Conservation (phyloP, 176 grass and related monocot species). For the Phyllostachys edulis region DNA sequence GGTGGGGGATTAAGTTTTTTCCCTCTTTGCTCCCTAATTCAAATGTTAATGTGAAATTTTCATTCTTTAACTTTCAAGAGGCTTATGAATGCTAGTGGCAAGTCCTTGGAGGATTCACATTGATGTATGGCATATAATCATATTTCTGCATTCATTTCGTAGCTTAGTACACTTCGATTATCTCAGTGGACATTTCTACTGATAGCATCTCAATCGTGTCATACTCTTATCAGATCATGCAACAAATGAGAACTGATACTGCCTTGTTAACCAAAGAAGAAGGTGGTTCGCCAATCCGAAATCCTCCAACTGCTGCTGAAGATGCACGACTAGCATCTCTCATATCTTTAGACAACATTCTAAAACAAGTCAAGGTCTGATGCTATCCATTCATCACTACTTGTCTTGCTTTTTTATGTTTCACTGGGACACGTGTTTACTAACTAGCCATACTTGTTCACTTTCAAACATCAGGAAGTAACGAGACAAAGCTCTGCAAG, state of each 20-base stretch:
- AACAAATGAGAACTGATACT: slow-evolving; percentile 89
- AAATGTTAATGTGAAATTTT: not conserved
- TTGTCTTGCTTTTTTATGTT: slow-evolving; percentile 28
- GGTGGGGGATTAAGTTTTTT: slow-evolving; percentile 8
- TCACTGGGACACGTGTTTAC: slow-evolving; percentile 25
- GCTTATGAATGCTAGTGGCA: not conserved
- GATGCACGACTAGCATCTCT: slow-evolving; percentile 97
- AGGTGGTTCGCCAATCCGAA: slow-evolving; percentile 91
- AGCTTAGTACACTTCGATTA: not conserved
- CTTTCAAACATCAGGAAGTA: slow-evolving; percentile 65
- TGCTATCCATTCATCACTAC: slow-evolving; percentile 14
- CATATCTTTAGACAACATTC: slow-evolving; percentile 92
- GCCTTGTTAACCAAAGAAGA: slow-evolving; percentile 96
- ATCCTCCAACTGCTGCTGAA: slow-evolving; percentile 93
- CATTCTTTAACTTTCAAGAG: not conserved
- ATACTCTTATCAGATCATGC: slow-evolving; percentile 75
- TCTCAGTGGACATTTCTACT: slow-evolving; percentile 20
- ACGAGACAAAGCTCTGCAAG: slow-evolving; percentile 69
- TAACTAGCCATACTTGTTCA: slow-evolving; percentile 32
- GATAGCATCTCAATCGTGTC: not conserved
- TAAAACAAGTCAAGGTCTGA: slow-evolving; percentile 91
- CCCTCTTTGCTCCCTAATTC: not conserved
- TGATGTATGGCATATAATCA: not conserved
- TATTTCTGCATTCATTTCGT: slow-evolving; percentile 27
- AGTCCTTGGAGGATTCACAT: not conserved